A percentile compares a stretch with the other conserved stretches of the same genome.
Evolutionary conservation across 306 rosid genomes (phyloP).

Genomic region (Cicer chorassanicum): DNA sequence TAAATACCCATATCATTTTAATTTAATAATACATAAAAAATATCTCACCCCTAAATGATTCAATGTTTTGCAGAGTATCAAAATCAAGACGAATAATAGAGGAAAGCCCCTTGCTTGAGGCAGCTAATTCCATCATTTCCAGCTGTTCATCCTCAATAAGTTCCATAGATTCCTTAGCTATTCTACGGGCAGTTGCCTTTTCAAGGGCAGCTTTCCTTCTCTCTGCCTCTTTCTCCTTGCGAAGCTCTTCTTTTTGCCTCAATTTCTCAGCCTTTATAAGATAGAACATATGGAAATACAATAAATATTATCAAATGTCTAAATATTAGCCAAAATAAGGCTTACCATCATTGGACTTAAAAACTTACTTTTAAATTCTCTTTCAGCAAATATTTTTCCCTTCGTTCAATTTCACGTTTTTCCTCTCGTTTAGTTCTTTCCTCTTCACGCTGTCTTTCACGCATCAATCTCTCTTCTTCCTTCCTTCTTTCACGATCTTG

Average conservation of each 20-base stretch:
- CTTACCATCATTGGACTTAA: not conserved
- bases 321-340: slow-evolving; percentile 36
- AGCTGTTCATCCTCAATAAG: slow-evolving; percentile 97
- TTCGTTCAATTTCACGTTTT: slow-evolving; percentile 81
- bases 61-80: slow-evolving; percentile 85
- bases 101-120: slow-evolving; percentile 76
- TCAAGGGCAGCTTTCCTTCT: slow-evolving; percentile 94
- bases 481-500: slow-evolving; percentile 88
- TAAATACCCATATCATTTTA: not conserved
- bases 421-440: slow-evolving; percentile 87
- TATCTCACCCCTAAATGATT: slow-evolving; percentile 74
- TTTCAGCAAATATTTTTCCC: slow-evolving; percentile 81
- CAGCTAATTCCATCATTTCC: slow-evolving; percentile 96
- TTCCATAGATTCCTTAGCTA: slow-evolving; percentile 96
- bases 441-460: slow-evolving; percentile 85
- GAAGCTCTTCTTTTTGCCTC: slow-evolving; percentile 89
- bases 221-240: slow-evolving; percentile 88
- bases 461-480: slow-evolving; percentile 95
- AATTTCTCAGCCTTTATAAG: slow-evolving; percentile 78
- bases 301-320: slow-evolving; percentile 35
- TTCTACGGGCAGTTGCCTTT: slow-evolving; percentile 91
- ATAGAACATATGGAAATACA: slow-evolving; percentile 35
- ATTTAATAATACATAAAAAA: slow-evolving; percentile 1
- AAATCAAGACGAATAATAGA: slow-evolving; percentile 85
- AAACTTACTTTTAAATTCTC: slow-evolving; percentile 76